Evolutionary conservation across 2,329 filamentous ascomycete species (phyloP).

Genomic region (Ophiostoma sp.): DNA sequence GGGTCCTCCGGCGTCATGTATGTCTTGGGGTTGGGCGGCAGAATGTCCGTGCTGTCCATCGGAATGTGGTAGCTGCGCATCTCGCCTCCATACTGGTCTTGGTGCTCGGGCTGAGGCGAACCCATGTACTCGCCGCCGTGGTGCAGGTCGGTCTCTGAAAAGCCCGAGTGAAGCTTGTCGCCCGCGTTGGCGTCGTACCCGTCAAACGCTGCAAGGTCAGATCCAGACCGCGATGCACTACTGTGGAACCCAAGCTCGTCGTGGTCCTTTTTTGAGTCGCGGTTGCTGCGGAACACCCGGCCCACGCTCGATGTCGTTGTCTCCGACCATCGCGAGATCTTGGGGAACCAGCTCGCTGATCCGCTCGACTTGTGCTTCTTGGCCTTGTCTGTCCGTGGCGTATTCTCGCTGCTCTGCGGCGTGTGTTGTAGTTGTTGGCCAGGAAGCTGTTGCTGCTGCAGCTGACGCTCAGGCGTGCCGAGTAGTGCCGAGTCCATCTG

Average conservation of each 20-base stretch:
- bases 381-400: slow-evolving; percentile 66
- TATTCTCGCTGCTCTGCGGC: slow-evolving; percentile 67
- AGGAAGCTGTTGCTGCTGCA: slow-evolving; percentile 9
- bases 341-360: slow-evolving; percentile 75
- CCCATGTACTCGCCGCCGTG: slow-evolving; percentile 29
- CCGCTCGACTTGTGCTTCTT: slow-evolving; percentile 85
- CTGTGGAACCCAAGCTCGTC: slow-evolving; percentile 38
- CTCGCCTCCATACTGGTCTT: slow-evolving; percentile 16
- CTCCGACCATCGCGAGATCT: slow-evolving; percentile 95
- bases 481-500: slow-evolving; percentile 23
- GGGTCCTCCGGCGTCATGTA: slow-evolving; percentile 61
- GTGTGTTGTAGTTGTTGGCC: slow-evolving; percentile 17
- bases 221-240: slow-evolving; percentile 67
- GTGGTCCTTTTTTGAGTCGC: slow-evolving; percentile 56
- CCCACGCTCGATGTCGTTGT: slow-evolving; percentile 86
- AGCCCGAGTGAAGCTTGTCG: slow-evolving; percentile 56
- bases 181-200: slow-evolving; percentile 55
- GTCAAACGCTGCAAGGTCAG: slow-evolving; percentile 65
- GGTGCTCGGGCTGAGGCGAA: slow-evolving; percentile 18
- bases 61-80: slow-evolving; percentile 17
- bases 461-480: slow-evolving; percentile 43
- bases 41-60: slow-evolving; percentile 15
- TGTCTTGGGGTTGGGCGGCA: slow-evolving; percentile 45
- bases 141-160: slow-evolving; percentile 48
- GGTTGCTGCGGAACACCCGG: slow-evolving; percentile 67